Conservation (phyloP, 164 flowering plant species). For the Aristolochia fimbriata region DNA sequence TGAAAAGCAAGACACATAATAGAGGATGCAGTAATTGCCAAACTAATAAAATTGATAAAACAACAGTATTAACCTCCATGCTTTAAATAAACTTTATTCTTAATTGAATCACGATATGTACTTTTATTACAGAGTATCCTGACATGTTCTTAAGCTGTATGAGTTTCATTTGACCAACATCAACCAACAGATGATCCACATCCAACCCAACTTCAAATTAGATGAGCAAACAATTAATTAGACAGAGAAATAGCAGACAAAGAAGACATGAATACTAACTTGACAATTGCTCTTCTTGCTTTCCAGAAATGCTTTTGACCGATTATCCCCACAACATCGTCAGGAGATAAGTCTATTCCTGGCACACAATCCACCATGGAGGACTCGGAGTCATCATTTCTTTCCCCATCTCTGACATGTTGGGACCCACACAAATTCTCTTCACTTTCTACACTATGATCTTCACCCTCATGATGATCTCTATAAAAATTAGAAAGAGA, state of each 20-base stretch:
- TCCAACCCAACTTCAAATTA: too few relatives aligned
- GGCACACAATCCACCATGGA: conserved; percentile 42
- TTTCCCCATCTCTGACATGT: conserved; percentile 19
- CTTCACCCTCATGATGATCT: conserved; percentile 18
- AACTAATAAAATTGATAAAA: too few relatives aligned
- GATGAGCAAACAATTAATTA: background rate
- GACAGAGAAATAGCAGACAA: background rate
- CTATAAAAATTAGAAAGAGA: conserved; percentile 14
- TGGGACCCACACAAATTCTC: conserved; percentile 14
- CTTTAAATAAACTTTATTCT: too few relatives aligned
- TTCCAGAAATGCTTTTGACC: conserved; percentile 79
- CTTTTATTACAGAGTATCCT: too few relatives aligned
- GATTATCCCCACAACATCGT: conserved; percentile 57
- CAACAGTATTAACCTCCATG: too few relatives aligned
- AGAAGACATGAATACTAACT: conserved; percentile 38
- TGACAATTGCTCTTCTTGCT: conserved; percentile 60
- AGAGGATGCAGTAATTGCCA: too few relatives aligned
- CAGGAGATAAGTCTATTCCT: conserved; percentile 44
- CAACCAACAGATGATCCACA: too few relatives aligned
- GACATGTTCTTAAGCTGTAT: too few relatives aligned
- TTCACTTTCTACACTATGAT: conserved; percentile 13
- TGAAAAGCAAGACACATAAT: too few relatives aligned
- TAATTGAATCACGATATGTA: too few relatives aligned
- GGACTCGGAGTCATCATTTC: conserved; percentile 43
- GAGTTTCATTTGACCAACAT: too few relatives aligned